These are phyloP conservation scores for Amoebophrya sp. DNA, from an alignment of 169 alveolate species.

Conservation along the genomic window DNA sequence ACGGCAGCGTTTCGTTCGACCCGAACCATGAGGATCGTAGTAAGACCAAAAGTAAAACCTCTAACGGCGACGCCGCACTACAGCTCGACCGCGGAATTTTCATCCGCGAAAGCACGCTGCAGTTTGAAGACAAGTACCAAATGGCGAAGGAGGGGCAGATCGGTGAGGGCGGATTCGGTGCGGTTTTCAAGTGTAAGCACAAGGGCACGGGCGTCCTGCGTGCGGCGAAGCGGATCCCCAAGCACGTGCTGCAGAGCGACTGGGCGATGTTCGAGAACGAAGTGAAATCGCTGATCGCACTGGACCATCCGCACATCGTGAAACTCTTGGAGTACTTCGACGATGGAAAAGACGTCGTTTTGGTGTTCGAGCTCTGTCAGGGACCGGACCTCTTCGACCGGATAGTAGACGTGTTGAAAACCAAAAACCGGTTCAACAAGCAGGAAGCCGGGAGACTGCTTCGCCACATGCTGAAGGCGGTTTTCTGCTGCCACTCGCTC, in stretches of 20 bases:
- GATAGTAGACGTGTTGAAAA: background rate
- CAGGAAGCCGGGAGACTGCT: background rate
- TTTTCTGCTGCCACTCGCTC: conserved; percentile 27
- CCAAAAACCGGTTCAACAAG: background rate
- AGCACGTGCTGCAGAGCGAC: conserved; percentile 32
- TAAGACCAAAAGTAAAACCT: too few relatives aligned
- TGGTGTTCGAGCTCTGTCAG: conserved; percentile 25
- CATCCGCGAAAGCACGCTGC: background rate
- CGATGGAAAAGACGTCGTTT: background rate
- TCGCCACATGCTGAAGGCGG: conserved; percentile 34
- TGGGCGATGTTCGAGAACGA: conserved; percentile 25
- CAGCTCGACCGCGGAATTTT: background rate
- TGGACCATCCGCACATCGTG: conserved; percentile 29
- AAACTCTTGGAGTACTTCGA: conserved; percentile 26
- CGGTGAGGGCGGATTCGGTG: conserved; percentile 61
- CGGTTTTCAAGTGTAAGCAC: conserved; percentile 54
- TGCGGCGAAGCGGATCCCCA: conserved; percentile 55
- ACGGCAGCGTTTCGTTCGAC: too few relatives aligned
- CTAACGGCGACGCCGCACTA: too few relatives aligned
- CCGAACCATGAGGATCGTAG: too few relatives aligned
- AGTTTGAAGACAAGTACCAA: conserved; percentile 26
- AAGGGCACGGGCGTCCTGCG: conserved; percentile 54
- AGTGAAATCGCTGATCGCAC: background rate
- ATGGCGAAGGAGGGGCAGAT: background rate
- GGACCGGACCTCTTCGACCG: conserved; percentile 37